These are phyloP conservation scores for Fragilaria crotonensis DNA, from an alignment of 108 stramenopile genomes.

Conservation along the genomic window DNA sequence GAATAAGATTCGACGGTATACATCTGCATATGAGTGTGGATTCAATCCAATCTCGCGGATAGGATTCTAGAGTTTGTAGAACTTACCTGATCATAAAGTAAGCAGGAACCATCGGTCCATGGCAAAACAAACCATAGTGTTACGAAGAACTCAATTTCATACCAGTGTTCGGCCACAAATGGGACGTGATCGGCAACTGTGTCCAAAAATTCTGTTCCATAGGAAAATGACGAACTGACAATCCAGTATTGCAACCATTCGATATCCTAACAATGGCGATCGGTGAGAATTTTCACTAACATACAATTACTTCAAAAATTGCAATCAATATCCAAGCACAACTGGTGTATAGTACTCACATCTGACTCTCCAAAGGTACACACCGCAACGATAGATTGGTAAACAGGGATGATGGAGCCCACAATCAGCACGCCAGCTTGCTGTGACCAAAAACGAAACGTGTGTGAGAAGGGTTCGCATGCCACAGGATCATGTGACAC, in stretches of 20 bases:
- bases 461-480: too few species aligned
- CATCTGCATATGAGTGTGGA: conserved; percentile 1
- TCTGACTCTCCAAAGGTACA: conserved; percentile 32
- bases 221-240: conserved; percentile 6
- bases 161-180: conserved; percentile 2
- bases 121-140: conserved; percentile 43
- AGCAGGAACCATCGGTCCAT: conserved; percentile 29
- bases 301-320: not conserved
- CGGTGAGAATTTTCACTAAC: not conserved
- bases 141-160: conserved; percentile 28
- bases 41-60: conserved; percentile 15
- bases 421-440: conserved; percentile 6
- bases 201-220: conserved; percentile 16
- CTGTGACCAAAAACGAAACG: too few species aligned
- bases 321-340: too few species aligned
- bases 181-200: not conserved
- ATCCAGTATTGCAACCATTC: conserved; percentile 37
- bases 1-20: not conserved
- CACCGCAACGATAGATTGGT: conserved; percentile 20
- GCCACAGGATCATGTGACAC: too few species aligned
- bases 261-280: conserved; percentile 5
- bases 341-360: conserved; percentile 13
- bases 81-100: conserved; percentile 34
- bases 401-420: conserved; percentile 28
- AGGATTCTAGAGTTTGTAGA: conserved; percentile 12